Base-by-base conservation (phyloP, 129 eudicot genomes). In the Pittosporum tobira region DNA sequence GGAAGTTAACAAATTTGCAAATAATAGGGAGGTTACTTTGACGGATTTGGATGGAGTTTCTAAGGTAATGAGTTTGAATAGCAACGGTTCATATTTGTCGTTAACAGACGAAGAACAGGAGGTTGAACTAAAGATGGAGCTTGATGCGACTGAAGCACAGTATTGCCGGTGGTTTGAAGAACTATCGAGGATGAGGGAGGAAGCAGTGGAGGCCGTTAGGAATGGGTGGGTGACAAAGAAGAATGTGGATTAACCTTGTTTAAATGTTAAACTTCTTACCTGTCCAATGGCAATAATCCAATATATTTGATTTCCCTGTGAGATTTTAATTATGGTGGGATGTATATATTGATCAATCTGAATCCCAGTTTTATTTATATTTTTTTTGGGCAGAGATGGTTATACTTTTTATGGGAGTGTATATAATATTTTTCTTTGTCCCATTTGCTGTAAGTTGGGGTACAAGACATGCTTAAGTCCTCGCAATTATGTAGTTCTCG, bases 131-230 rank as follows among this genome's bases (percentile, higher is more conserved):
- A 80, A 57, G 72, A 0, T 57, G 68, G 97, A 80, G 64, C 63
- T 85, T 28, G 71, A 75, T 48, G 78, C 79, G 44, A 80, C 76
- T 36, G 82, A 90, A 28, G 29, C 73, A 47, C 79, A 71, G 21
- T 82, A 89, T 64, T 76, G 69, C 37, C 65, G 59, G 23, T 71
- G 88, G 85, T 69, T 78, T 69, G 63, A 82, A 55, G 84, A 89
- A 68, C 79, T 85, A 12, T 59, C 69, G 11, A 61, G 66, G 70
- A 64, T 44, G 83, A 77, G 54, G 76, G 63, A 63, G 48, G 84
- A 75, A 52, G 84, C 64, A 66, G 51, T 85, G 24, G 79, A 82
- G 43, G 73, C 75, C 40, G 36, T 74, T 48, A 66, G 50, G 77
- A 82, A 73, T 42, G 77, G 58, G 68, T 85, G 95, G 78, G 63